A percentile compares a stretch with the other conserved stretches of the same genome.
These are phyloP conservation scores for Auricularia heimuer DNA, from an alignment of 768 basidiomycete genomes.

Conservation along the genomic window DNA sequence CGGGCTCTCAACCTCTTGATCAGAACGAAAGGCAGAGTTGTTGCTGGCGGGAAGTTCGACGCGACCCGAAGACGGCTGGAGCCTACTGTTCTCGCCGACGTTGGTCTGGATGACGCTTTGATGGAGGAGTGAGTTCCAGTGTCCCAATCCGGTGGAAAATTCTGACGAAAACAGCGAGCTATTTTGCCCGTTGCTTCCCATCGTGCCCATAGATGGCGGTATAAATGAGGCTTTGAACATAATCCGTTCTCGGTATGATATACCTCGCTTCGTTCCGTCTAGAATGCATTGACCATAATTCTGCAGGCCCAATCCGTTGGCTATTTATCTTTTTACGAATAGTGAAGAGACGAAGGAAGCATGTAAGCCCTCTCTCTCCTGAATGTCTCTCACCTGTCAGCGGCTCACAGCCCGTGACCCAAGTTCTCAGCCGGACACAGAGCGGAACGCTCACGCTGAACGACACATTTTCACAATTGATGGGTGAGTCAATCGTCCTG, in stretches of 20 bases:
- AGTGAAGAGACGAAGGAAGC: slow-evolving; percentile 22
- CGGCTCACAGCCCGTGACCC: background rate
- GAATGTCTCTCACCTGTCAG: background rate
- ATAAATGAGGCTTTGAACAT: slow-evolving; percentile 17
- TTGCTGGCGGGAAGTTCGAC: slow-evolving; percentile 40
- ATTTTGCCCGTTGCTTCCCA: slow-evolving; percentile 27
- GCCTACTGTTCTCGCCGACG: slow-evolving; percentile 49
- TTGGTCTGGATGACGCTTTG: slow-evolving; percentile 43
- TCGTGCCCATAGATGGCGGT: slow-evolving; percentile 18
- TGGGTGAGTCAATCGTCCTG: slow-evolving; percentile 5
- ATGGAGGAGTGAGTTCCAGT: slow-evolving; percentile 25
- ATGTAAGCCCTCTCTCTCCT: slow-evolving; percentile 8
- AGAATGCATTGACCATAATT: background rate
- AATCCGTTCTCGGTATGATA: slow-evolving; percentile 9
- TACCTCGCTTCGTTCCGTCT: background rate
- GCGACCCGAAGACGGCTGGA: slow-evolving; percentile 38
- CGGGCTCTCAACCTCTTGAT: slow-evolving; percentile 43
- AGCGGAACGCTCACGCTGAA: slow-evolving; percentile 52
- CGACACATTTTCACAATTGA: slow-evolving; percentile 45
- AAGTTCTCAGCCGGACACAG: slow-evolving; percentile 45
- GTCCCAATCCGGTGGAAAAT: background rate
- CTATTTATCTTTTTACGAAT: slow-evolving; percentile 55
- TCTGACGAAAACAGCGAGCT: slow-evolving; percentile 18
- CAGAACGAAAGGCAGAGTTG: slow-evolving; percentile 45
- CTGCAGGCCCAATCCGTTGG: slow-evolving; percentile 46